Percentiles rank a stretch among this genome's conserved stretches.
Conservation (phyloP, 495 filamentous ascomycete species). For the Daldinia vernicosa region DNA sequence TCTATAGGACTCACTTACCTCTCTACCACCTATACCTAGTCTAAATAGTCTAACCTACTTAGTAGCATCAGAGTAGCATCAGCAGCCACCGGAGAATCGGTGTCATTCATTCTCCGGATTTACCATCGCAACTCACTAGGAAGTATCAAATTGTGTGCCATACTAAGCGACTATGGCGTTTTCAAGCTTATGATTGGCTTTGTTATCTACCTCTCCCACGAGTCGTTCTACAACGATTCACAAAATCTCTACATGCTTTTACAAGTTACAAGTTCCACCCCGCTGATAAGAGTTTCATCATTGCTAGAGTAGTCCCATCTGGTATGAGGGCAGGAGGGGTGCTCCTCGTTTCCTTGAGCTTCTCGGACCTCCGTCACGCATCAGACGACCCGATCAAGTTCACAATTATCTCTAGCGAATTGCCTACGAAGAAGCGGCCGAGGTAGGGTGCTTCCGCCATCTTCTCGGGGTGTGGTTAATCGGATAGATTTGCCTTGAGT, state of each 20-base stretch:
- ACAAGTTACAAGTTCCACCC: constrained; percentile 12
- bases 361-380: constrained; percentile 38
- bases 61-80: constrained; percentile 7
- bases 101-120: constrained; percentile 17
- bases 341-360: constrained; percentile 20
- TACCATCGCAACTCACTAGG: constrained; percentile 5
- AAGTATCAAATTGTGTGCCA: constrained; percentile 17
- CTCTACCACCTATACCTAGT: too few species aligned
- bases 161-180: neutral
- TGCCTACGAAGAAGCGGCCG: constrained; percentile 11
- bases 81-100: constrained; percentile 10
- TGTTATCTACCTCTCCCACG: neutral
- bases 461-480: constrained; percentile 5
- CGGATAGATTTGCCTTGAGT: constrained; percentile 6
- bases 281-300: constrained; percentile 13
- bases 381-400: constrained; percentile 14
- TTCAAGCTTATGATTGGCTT: constrained; percentile 23
- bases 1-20: neutral
- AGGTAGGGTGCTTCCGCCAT: constrained; percentile 14
- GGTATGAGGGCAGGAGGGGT: constrained; percentile 32
- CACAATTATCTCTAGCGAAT: constrained; percentile 22
- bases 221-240: constrained; percentile 4
- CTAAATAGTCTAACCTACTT: neutral
- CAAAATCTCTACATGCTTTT: constrained; percentile 7
- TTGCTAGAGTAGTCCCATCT: constrained; percentile 5